These are phyloP conservation scores for Abrus pulchellus DNA, from an alignment of 306 rosid genomes.

Conservation along the genomic window DNA sequence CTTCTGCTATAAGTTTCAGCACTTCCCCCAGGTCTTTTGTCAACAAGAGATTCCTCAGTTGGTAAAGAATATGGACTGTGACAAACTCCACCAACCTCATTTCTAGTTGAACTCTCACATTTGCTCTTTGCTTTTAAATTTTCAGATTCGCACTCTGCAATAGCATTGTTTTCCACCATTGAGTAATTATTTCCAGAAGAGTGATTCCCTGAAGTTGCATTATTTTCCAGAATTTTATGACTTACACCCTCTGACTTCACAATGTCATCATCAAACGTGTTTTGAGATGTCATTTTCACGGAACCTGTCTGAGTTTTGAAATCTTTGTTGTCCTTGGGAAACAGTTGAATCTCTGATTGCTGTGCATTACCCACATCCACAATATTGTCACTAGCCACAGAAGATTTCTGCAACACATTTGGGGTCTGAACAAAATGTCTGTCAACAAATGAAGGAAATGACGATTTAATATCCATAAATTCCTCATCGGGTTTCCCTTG, in stretches of 20 bases:
- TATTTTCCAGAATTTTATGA: conserved; percentile 46
- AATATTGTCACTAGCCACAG: conserved; percentile 35
- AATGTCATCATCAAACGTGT: conserved; percentile 43
- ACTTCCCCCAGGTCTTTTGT: conserved; percentile 46
- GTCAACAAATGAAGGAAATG: conserved; percentile 39
- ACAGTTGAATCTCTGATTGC: conserved; percentile 43
- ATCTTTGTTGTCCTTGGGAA: conserved; percentile 39
- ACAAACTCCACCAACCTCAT: conserved; percentile 55
- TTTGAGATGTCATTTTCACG: conserved; percentile 51
- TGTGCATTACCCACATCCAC: conserved; percentile 44
- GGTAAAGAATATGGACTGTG: conserved; percentile 45
- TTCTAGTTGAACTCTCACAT: conserved; percentile 42
- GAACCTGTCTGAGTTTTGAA: conserved; percentile 48
- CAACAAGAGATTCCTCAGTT: conserved; percentile 45
- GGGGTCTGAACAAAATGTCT: conserved; percentile 6
- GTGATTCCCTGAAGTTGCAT: conserved; percentile 38
- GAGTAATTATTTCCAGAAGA: conserved; percentile 47
- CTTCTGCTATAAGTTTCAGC: conserved; percentile 45
- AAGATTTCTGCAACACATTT: conserved; percentile 27
- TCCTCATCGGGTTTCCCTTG: conserved; percentile 36
- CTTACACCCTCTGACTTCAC: conserved; percentile 48
- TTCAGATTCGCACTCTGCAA: conserved; percentile 28
- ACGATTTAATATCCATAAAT: conserved; percentile 41
- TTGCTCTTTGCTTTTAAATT: conserved; percentile 49
- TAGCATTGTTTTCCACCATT: conserved; percentile 24